phyloP scores from a whole-genome alignment of 1,139 yeast genomes.

The Neolecta irregularis region DNA sequence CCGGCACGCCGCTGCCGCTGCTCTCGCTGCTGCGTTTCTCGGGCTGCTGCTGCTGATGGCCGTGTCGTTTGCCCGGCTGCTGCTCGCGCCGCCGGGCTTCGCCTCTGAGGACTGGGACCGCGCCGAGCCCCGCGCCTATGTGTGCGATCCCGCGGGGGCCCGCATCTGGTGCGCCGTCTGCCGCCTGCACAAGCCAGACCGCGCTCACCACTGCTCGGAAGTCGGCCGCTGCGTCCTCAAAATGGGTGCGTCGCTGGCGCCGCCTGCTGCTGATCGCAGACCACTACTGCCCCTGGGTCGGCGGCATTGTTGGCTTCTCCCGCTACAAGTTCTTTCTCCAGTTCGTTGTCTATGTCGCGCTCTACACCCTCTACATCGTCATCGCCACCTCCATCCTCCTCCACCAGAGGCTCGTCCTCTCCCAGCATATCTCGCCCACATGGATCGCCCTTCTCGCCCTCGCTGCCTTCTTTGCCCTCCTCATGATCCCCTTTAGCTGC shows the following conservation, averaged over 20 bases:
- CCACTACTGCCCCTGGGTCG: constrained; percentile 33
- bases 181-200: constrained; percentile 68
- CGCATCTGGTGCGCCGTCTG: constrained; percentile 58
- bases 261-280: neutral
- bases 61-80: constrained; percentile 5
- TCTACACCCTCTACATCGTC: constrained; percentile 29
- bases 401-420: constrained; percentile 3
- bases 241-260: constrained; percentile 42
- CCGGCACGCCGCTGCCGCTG: too few relatives aligned
- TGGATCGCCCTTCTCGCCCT: constrained; percentile 9
- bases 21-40: neutral
- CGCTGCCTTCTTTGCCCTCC: constrained; percentile 11
- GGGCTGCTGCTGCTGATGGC: constrained; percentile 7
- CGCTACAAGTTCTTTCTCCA: constrained; percentile 69
- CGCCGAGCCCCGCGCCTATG: constrained; percentile 22
- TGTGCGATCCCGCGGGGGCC: constrained; percentile 31
- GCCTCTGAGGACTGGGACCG: too few relatives aligned
- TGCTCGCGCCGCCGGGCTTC: constrained; percentile 6
- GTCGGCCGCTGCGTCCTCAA: constrained; percentile 52
- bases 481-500: constrained; percentile 20
- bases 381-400: constrained; percentile 17
- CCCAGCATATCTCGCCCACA: constrained; percentile 5
- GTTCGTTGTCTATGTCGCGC: constrained; percentile 39
- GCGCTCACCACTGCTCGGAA: constrained; percentile 65
- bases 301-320: constrained; percentile 63